These are phyloP conservation scores for Ganoderma multipileum DNA, from an alignment of 1,284 basidiomycete genomes.

Conservation along the genomic window DNA sequence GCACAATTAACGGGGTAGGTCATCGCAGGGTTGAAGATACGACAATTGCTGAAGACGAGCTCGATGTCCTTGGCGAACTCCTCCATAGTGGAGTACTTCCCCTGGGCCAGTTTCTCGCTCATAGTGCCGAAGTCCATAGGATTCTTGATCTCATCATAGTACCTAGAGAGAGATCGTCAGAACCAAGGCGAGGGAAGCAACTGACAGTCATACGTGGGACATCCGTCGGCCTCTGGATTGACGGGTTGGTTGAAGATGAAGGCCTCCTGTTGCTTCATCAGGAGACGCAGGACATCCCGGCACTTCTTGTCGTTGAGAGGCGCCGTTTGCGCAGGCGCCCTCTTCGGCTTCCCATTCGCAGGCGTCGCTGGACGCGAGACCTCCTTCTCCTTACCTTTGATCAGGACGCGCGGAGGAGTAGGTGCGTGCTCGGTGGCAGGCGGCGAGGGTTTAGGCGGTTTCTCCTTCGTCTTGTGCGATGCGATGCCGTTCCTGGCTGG, in stretches of 20 bases:
- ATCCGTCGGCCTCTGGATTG: constrained; percentile 83
- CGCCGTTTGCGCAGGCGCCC: constrained; percentile 46
- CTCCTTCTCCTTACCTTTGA: constrained; percentile 68
- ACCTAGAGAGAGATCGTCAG: constrained; percentile 54
- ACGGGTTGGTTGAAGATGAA: constrained; percentile 87
- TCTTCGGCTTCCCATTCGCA: constrained; percentile 50
- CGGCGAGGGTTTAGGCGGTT: constrained; percentile 41
- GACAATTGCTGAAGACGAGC: constrained; percentile 89
- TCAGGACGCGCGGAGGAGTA: constrained; percentile 36
- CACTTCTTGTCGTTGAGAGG: constrained; percentile 84
- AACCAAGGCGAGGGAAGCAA: constrained; percentile 16
- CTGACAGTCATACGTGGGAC: constrained; percentile 75
- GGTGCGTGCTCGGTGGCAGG: constrained; percentile 39
- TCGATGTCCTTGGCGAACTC: constrained; percentile 85
- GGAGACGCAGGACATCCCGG: constrained; percentile 69
- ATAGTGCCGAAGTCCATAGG: constrained; percentile 98
- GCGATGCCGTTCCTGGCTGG: constrained; percentile 29
- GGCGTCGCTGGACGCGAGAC: constrained; percentile 36
- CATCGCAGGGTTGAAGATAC: constrained; percentile 86
- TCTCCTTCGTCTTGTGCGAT: constrained; percentile 42
- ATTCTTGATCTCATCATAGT: constrained; percentile 90
- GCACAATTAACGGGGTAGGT: constrained; percentile 81
- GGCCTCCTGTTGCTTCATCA: constrained; percentile 76
- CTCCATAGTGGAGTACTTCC: constrained; percentile 81
- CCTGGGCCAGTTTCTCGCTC: constrained; percentile 68